Conservation (phyloP, 768 basidiomycete species). For the Xerocomus brunneocitrinus region DNA sequence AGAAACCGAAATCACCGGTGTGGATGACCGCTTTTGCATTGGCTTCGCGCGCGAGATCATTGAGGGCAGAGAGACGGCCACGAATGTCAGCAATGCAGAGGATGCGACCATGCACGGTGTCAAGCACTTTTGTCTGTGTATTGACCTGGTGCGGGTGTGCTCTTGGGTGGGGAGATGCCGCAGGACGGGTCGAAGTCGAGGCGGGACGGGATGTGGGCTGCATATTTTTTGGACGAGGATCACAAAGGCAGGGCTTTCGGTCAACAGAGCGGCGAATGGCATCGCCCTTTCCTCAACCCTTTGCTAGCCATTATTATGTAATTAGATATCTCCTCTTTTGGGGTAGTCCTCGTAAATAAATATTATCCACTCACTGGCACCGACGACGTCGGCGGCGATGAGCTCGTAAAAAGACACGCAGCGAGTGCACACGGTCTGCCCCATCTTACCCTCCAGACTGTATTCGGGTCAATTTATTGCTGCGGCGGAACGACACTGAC, state of each 20-base stretch:
- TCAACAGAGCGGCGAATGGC: constrained; percentile 11
- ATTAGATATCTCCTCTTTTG: constrained; percentile 19
- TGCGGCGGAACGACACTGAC: neutral
- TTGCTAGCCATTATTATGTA: constrained; percentile 18
- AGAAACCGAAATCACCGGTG: constrained; percentile 99
- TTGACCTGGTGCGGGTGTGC: constrained; percentile 49
- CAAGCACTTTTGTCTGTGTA: constrained; percentile 75
- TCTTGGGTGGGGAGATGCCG: constrained; percentile 52
- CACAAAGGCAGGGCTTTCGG: constrained; percentile 16
- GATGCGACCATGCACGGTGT: constrained; percentile 78
- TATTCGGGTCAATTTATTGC: neutral
- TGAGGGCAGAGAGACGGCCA: constrained; percentile 82
- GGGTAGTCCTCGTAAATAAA: constrained; percentile 9
- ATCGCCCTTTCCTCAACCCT: neutral
- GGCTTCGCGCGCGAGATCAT: constrained; percentile 83
- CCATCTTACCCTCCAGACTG: neutral
- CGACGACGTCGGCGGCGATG: constrained; percentile 24
- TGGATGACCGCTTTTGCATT: constrained; percentile 93
- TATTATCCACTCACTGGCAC: constrained; percentile 3
- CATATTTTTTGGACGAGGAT: constrained; percentile 37
- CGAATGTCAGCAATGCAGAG: constrained; percentile 94
- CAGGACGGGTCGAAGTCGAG: constrained; percentile 56
- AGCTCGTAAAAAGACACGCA: constrained; percentile 19
- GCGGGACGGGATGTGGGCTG: constrained; percentile 54
- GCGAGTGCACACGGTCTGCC: constrained; percentile 10